Evolutionary conservation across 371 early-diverging fungal genomes (phyloP), one percentile per base, ranked within the genome.

Genomic region (Cokeromyces recurvatus): DNA sequence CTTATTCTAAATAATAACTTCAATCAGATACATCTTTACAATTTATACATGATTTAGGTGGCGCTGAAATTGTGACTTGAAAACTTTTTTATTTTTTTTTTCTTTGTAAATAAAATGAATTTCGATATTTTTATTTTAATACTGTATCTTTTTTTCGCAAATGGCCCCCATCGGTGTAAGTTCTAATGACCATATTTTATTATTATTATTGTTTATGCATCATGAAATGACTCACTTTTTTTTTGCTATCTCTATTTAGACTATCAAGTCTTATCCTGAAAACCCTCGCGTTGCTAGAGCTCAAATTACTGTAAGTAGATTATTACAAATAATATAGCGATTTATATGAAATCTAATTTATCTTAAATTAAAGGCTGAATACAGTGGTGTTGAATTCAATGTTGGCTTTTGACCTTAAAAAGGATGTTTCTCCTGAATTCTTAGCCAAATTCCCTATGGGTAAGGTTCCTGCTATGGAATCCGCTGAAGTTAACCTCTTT

Each of bases 381-480:
- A 86, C 72, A 82, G 73, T 55, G 84, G 79, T 64, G 57, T 86
- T 15, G 85, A 88, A 36, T 64, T 92, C 54, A 82, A 78, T 19
- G 67, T 78, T 49, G 38, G 74, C 71, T 32, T 83, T 91, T 62
- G 66, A 78, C 57, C 64, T 90, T 59, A 79, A 78, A 44, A 79
- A 71, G 38, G 79, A 81, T 66, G 43, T 25, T 27, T 78, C 81
- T 46, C 65, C 84, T 45, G 94, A 87, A 59, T 94, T 78, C 79
- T 62, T 85, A 44, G 75, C 77, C 70, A 92, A 92, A 78, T 92
- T 86, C 79, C 90, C 94, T 51, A 14, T 59, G 38, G 87, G 84
- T 57, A 81, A 89, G 81, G 77, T 89, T 49, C 95, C 95, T 19
- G 84, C 73, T 32, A 86, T 91, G 51, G 91, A 90, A 74, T 74